Conservation (phyloP, 768 basidiomycete species). For the Pulveroboletus sp. region DNA sequence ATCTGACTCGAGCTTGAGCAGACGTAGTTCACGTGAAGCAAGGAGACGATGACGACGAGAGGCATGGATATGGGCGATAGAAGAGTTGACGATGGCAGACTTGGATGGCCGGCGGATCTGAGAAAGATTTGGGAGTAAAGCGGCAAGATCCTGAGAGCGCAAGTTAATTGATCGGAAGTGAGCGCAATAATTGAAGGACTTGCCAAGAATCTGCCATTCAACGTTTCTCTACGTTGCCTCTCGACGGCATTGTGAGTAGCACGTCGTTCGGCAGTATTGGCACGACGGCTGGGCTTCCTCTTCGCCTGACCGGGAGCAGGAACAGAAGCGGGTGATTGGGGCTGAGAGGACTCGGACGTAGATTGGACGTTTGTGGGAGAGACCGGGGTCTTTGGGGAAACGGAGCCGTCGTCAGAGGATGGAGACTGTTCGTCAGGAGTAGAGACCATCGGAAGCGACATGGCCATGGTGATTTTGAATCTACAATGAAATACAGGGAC, state of each 20-base stretch:
- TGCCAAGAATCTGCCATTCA: slow-evolving; percentile 89
- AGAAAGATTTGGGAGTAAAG: slow-evolving; percentile 84
- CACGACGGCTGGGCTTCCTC: slow-evolving; percentile 81
- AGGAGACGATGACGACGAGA: slow-evolving; percentile 77
- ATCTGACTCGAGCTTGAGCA: slow-evolving; percentile 77
- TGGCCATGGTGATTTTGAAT: slow-evolving; percentile 24
- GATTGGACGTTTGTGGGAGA: slow-evolving; percentile 35
- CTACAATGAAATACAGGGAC: slow-evolving; percentile 14
- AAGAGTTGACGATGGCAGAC: slow-evolving; percentile 93
- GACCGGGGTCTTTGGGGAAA: slow-evolving; percentile 46
- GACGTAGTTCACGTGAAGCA: slow-evolving; percentile 76
- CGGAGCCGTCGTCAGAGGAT: slow-evolving; percentile 39
- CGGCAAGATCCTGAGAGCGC: slow-evolving; percentile 71
- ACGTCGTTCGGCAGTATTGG: slow-evolving; percentile 94
- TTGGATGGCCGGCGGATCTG: slow-evolving; percentile 93
- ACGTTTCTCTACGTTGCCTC: slow-evolving; percentile 84
- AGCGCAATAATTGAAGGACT: slow-evolving; percentile 26
- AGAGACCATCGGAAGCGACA: slow-evolving; percentile 39
- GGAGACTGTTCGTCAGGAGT: slow-evolving; percentile 38
- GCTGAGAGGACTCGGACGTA: slow-evolving; percentile 23
- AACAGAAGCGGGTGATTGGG: slow-evolving; percentile 22
- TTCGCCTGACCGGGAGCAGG: slow-evolving; percentile 43
- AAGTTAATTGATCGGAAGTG: slow-evolving; percentile 13
- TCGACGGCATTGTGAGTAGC: slow-evolving; percentile 98
- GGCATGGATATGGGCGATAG: slow-evolving; percentile 82